These are phyloP conservation scores for Mycena sanguinolenta DNA, from an alignment of 768 basidiomycete species.

Conservation along the genomic window DNA sequence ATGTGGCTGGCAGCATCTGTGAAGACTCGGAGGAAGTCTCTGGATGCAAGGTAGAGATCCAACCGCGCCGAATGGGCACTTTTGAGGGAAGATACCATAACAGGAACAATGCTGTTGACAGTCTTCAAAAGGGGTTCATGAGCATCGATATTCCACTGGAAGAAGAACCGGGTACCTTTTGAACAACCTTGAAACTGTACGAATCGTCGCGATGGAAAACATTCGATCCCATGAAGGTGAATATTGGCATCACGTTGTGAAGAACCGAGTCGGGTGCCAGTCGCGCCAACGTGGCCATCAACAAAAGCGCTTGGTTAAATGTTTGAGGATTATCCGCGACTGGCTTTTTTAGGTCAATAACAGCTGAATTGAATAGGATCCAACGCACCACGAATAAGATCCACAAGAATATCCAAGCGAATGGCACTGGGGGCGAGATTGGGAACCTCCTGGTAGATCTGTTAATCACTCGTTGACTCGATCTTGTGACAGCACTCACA, in stretches of 20 bases:
- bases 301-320: slow-evolving; percentile 90
- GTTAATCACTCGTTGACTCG: slow-evolving; percentile 3
- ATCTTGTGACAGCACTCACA: slow-evolving; percentile 52
- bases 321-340: slow-evolving; percentile 94
- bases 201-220: slow-evolving; percentile 97
- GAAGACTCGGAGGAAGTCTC: slow-evolving; percentile 91
- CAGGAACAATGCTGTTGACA: slow-evolving; percentile 92
- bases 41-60: slow-evolving; percentile 76
- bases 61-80: slow-evolving; percentile 64
- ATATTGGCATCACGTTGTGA: slow-evolving; percentile 97
- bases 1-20: slow-evolving; percentile 93
- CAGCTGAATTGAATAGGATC: slow-evolving; percentile 5
- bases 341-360: slow-evolving; percentile 45
- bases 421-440: slow-evolving; percentile 69
- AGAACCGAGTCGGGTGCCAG: slow-evolving; percentile 92
- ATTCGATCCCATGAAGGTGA: slow-evolving; percentile 99
- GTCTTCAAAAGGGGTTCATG: slow-evolving; percentile 68
- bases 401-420: slow-evolving; percentile 88
- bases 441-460: slow-evolving; percentile 60
- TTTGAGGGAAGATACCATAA: slow-evolving; percentile 87
- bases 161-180: slow-evolving; percentile 70
- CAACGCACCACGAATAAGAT: slow-evolving; percentile 81
- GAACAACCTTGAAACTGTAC: slow-evolving; percentile 95
- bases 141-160: slow-evolving; percentile 4
- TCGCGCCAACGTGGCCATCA: slow-evolving; percentile 87